phyloP scores from a whole-genome alignment of 345 rosid species.

The Hibiscus syriacus region DNA sequence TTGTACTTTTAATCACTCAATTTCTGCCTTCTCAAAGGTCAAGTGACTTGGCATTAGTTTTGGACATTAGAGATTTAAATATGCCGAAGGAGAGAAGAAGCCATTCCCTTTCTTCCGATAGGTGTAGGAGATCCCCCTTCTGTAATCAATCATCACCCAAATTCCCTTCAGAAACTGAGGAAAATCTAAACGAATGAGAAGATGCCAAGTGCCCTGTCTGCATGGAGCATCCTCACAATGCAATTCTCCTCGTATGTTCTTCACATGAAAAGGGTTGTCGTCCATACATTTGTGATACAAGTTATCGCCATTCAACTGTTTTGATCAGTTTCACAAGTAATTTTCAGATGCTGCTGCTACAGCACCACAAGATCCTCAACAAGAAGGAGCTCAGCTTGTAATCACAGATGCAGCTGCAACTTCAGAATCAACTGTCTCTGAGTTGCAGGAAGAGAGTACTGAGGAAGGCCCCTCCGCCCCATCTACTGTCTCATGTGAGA shows the following conservation, averaged over 20 bases:
- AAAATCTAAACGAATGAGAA: conserved; percentile 77
- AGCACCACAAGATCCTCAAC: conserved; percentile 13
- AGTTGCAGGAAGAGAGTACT: conserved; percentile 28
- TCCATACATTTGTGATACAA: conserved; percentile 96
- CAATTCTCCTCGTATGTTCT: conserved; percentile 81
- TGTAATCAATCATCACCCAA: conserved; percentile 38
- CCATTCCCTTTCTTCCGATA: conserved; percentile 61
- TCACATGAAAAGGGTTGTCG: conserved; percentile 92
- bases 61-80: conserved; percentile 14
- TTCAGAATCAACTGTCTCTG: conserved; percentile 25
- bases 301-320: conserved; percentile 96
- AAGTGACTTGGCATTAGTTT: conserved; percentile 4
- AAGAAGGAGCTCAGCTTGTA: conserved; percentile 25
- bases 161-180: conserved; percentile 38
- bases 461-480: conserved; percentile 23
- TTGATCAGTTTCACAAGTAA: conserved; percentile 83
- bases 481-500: conserved; percentile 28
- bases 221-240: conserved; percentile 99
- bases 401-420: conserved; percentile 18
- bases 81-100: conserved; percentile 96
- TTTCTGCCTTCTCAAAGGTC: conserved; percentile 12
- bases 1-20: conserved; percentile 8
- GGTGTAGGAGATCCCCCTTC: conserved; percentile 49
- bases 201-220: conserved; percentile 96
- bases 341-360: conserved; percentile 30